Evolutionary conservation across 495 filamentous ascomycete species (phyloP).

Genomic region (Aspergillus incahuasiensis): DNA sequence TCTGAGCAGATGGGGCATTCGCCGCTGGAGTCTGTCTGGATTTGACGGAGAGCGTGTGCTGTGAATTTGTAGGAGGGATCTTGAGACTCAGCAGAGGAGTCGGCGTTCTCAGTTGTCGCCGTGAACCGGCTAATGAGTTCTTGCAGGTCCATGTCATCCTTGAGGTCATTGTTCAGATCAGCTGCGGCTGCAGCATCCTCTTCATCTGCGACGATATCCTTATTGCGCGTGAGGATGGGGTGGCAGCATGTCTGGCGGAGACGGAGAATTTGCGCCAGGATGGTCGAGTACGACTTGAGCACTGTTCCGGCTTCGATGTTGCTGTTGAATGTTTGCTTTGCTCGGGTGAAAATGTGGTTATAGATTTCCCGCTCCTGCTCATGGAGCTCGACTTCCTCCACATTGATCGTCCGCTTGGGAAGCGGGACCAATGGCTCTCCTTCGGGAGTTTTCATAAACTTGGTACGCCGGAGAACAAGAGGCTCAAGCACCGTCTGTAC

Average conservation of each 20-base stretch:
- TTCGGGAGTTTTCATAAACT: constrained; percentile 95
- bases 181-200: constrained; percentile 76
- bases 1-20: constrained; percentile 95
- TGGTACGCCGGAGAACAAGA: constrained; percentile 89
- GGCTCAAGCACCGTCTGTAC: constrained; percentile 96
- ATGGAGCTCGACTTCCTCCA: constrained; percentile 82
- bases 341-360: constrained; percentile 76
- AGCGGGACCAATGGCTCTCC: constrained; percentile 81
- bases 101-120: constrained; percentile 56
- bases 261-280: constrained; percentile 93
- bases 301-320: constrained; percentile 90
- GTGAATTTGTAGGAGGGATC: constrained; percentile 58
- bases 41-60: constrained; percentile 81
- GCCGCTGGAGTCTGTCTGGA: constrained; percentile 77
- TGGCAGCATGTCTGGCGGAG: constrained; percentile 95
- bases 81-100: constrained; percentile 28
- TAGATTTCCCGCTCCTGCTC: constrained; percentile 85
- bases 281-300: constrained; percentile 89
- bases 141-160: constrained; percentile 94
- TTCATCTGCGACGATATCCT: constrained; percentile 79
- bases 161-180: constrained; percentile 72
- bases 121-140: constrained; percentile 80
- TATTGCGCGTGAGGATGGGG: constrained; percentile 81
- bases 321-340: constrained; percentile 74
- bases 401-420: constrained; percentile 72